phyloP scores from a whole-genome alignment of 495 filamentous ascomycete genomes.

The Penicillium samsonianum region DNA sequence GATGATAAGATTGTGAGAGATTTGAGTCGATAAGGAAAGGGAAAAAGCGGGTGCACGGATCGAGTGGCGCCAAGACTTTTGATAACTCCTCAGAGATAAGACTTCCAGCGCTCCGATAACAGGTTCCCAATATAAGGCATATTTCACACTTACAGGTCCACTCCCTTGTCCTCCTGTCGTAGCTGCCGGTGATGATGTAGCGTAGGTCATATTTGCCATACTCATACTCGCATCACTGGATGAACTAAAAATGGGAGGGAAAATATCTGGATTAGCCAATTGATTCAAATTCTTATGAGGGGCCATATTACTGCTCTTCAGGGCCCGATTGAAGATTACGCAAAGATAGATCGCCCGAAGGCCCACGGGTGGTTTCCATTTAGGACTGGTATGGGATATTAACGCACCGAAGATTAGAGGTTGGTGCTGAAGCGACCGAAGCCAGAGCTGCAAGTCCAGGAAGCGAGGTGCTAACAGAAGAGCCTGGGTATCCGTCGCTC shows the following conservation, averaged over 20 bases:
- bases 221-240: constrained; percentile 52
- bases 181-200: constrained; percentile 66
- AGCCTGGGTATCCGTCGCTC: constrained; percentile 22
- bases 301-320: constrained; percentile 8
- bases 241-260: constrained; percentile 35
- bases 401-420: constrained; percentile 68
- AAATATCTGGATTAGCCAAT: constrained; percentile 37
- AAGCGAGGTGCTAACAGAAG: constrained; percentile 32
- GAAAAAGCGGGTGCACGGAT: constrained; percentile 34
- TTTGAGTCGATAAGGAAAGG: constrained; percentile 49
- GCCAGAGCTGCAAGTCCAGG: constrained; percentile 58
- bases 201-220: constrained; percentile 61
- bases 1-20: constrained; percentile 57
- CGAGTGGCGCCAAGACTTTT: constrained; percentile 41
- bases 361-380: background rate
- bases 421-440: constrained; percentile 59
- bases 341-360: constrained; percentile 4
- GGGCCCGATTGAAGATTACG: background rate
- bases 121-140: constrained; percentile 9
- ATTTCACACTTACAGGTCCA: constrained; percentile 57
- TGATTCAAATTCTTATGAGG: constrained; percentile 18
- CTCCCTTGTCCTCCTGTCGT: constrained; percentile 66
- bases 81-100: constrained; percentile 19
- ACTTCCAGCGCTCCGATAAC: constrained; percentile 7
- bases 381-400: background rate